phyloP scores from a whole-genome alignment of 2,329 filamentous ascomycete genomes.

The Fusarium virguliforme region DNA sequence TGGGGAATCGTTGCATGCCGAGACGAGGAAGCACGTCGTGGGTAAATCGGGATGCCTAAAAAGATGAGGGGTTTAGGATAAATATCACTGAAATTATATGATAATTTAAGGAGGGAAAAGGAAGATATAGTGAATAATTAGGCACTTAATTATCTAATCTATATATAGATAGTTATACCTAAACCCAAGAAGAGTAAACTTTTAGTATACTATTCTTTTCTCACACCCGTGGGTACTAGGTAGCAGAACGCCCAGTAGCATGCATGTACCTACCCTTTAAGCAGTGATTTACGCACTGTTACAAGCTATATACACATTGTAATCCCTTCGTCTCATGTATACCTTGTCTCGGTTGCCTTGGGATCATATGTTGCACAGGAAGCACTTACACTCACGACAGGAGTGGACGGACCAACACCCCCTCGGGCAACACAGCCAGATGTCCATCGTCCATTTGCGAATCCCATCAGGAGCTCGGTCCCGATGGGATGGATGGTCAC shows the following conservation, averaged over 20 bases:
- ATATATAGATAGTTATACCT: no score
- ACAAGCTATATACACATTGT: not conserved
- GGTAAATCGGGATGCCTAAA: no score
- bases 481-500: slow-evolving; percentile 32
- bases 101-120: no score
- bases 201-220: no score
- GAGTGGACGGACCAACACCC: slow-evolving; percentile 1
- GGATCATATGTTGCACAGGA: not conserved
- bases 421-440: not conserved
- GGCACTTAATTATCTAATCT: no score
- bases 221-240: not conserved
- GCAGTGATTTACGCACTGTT: slow-evolving; percentile 1
- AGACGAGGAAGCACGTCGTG: not conserved
- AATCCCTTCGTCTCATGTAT: not conserved
- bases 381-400: slow-evolving; percentile 2
- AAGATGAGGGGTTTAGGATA: no score
- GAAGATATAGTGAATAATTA: no score
- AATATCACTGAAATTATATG: no score
- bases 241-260: not conserved
- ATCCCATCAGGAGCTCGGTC: slow-evolving; percentile 22
- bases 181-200: no score
- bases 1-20: slow-evolving; percentile 2
- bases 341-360: slow-evolving; percentile 12
- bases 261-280: not conserved
- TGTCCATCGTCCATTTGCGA: not conserved